These are phyloP conservation scores for Zostera marina DNA, from an alignment of 116 monocot species.

Conservation along the genomic window DNA sequence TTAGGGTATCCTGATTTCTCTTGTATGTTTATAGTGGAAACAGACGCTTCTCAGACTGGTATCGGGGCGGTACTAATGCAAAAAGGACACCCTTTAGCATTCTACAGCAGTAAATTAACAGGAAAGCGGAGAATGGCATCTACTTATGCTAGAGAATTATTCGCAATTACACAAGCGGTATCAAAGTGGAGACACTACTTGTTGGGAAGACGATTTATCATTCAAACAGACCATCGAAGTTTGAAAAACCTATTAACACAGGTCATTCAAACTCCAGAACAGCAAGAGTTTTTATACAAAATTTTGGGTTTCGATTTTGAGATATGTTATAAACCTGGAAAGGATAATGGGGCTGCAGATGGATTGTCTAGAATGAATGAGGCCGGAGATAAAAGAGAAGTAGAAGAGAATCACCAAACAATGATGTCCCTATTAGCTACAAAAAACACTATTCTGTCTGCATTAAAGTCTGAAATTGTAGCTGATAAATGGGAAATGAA, in stretches of 20 bases:
- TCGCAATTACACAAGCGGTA: background rate
- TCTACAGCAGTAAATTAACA: background rate
- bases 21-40: background rate
- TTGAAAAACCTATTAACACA: background rate
- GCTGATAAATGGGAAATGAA: too few relatives aligned
- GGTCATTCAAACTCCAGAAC: too few relatives aligned
- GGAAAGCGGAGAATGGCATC: too few relatives aligned
- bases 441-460: too few relatives aligned
- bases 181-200: background rate
- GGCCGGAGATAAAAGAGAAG: too few relatives aligned
- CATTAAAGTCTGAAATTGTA: too few relatives aligned
- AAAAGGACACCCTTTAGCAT: background rate
- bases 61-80: background rate
- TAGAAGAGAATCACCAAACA: too few relatives aligned
- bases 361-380: background rate
- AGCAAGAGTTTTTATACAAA: too few relatives aligned
- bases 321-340: too few relatives aligned
- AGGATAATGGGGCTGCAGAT: too few relatives aligned
- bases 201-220: background rate
- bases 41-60: background rate
- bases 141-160: background rate
- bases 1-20: background rate
- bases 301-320: too few relatives aligned
- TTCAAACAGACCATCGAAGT: background rate
- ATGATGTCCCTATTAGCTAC: too few relatives aligned